Evolutionary conservation across 257 asterid species (phyloP), one percentile per base, ranked within the genome.

Genomic region (Solanum virginianum): DNA sequence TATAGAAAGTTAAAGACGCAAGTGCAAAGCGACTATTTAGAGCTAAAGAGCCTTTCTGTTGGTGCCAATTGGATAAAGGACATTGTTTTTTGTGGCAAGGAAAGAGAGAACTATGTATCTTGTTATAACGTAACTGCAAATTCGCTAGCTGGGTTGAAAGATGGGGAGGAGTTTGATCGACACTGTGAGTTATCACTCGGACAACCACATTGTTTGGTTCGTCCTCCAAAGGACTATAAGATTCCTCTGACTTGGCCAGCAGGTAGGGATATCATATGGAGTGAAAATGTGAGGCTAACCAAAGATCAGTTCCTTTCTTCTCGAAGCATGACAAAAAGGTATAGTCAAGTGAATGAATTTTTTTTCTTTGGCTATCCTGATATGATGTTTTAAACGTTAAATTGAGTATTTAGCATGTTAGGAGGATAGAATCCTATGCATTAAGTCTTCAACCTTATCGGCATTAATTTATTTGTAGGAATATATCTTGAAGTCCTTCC

Each of bases 261-360:
- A 72, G 98, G 99, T 85, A 93, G 94, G 88, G 99, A 95, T 90
- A 91, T 94, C 84, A 91, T 94, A 85, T 94, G 97, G 98, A 94
- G 98, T 72, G 97, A 93, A 84, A 95, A 94, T 89, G 97, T 96
- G 88, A 96, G 92, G 92, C 89, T 96, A 86, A 90, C 97, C 87
- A 95, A 95, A 90, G 98, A 95, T 87, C 99, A 97, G 86, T 97
- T 97, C 89, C 98, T 97, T 90, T 93, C 98, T 80, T 95, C 99
- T 3, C 98, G 99, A 80, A 95, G 98, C 92, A 95, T 93, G 98
- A 94, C 98, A n/a, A 97, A 97, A 91, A 90, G 98, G 99, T 95
- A 88, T 16, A 88, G 74, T 88, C 53, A 10, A 79, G 71, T 81
- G 60, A 85, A 51, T 83, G 63, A 75, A 74, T 59, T 49, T 24